Conservation (phyloP, 2,329 filamentous ascomycete species). For the Colletotrichum camelliae region DNA sequence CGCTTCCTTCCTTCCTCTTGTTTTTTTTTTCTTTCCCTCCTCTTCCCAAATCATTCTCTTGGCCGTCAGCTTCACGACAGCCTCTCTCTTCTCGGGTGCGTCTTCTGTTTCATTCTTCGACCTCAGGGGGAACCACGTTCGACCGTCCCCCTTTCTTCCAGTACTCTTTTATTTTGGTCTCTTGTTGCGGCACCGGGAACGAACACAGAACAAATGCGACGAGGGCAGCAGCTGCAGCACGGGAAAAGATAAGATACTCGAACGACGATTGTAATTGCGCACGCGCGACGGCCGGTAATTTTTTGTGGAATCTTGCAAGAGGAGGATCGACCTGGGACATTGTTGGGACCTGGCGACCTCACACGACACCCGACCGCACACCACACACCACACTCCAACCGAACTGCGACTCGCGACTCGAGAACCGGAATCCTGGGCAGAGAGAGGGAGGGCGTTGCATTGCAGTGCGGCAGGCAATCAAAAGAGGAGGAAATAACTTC, state of each 20-base stretch:
- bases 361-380: background rate
- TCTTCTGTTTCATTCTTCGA: background rate
- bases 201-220: background rate
- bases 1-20: background rate
- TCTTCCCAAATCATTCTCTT: background rate
- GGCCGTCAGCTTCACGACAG: background rate
- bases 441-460: background rate
- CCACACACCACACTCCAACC: background rate
- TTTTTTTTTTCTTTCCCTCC: background rate
- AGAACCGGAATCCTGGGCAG: background rate
- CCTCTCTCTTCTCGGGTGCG: background rate
- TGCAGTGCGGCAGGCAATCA: background rate
- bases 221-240: background rate
- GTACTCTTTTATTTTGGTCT: background rate
- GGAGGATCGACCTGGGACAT: constrained; percentile 13
- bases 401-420: background rate
- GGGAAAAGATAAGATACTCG: background rate
- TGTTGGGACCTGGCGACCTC: background rate
- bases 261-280: constrained; percentile 2
- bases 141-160: background rate
- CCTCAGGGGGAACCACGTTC: background rate
- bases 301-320: constrained; percentile 14
- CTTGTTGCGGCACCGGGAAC: background rate
- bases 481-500: background rate
- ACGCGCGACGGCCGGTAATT: background rate